Percentiles rank a stretch among this genome's conserved stretches.
Conservation (phyloP, 1,284 basidiomycete genomes). For the Sanghuangporus baumii region DNA sequence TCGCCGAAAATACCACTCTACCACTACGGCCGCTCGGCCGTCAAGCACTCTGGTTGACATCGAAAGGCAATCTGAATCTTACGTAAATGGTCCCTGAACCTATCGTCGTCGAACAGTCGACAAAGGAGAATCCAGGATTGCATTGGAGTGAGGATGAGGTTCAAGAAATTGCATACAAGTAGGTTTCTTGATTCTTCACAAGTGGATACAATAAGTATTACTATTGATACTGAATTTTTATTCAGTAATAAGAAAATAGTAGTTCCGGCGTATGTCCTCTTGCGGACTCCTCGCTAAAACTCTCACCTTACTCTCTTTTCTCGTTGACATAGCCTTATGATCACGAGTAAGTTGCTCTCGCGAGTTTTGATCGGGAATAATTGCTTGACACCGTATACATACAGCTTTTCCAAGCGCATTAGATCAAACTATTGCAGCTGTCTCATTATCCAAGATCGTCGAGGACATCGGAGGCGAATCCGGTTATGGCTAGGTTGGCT, state of each 20-base stretch:
- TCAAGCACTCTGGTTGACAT: not conserved
- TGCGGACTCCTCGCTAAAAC: not conserved
- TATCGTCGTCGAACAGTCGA: constrained; percentile 9
- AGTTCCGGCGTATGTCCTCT: constrained; percentile 5
- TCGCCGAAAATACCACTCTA: not conserved
- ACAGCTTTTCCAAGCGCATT: constrained; percentile 28
- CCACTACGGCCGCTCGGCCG: not conserved
- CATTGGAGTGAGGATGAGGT: constrained; percentile 15
- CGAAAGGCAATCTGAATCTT: not conserved
- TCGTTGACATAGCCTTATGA: constrained; percentile 9
- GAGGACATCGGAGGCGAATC: constrained; percentile 28
- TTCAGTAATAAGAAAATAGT: constrained; percentile 13
- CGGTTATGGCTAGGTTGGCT: constrained; percentile 21
- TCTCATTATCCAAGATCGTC: constrained; percentile 28
- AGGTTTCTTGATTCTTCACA: not conserved
- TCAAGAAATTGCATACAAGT: constrained; percentile 16
- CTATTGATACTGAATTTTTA: not conserved
- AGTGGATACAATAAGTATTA: not conserved
- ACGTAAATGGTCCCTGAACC: not conserved
- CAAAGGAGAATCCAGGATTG: constrained; percentile 5
- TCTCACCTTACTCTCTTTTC: not conserved
- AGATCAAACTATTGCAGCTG: constrained; percentile 31
- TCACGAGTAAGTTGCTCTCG: not conserved
- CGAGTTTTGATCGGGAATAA: too few species aligned
- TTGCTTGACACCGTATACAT: not conserved